Evolutionary conservation across 2,329 filamentous ascomycete species (phyloP).

Genomic region (Hypoxylon sp.): DNA sequence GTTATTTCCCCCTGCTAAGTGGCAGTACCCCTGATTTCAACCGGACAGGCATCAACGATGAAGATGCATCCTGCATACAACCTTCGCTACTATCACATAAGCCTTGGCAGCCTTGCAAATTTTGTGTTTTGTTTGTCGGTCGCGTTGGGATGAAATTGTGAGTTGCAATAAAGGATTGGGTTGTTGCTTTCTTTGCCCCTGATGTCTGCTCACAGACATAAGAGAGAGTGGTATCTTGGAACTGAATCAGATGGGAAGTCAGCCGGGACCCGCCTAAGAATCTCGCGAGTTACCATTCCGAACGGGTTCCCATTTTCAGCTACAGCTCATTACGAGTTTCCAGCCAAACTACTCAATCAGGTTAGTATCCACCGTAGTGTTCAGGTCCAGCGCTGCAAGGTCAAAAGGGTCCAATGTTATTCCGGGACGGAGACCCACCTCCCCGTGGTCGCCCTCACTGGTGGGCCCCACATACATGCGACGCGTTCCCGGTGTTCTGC

Average conservation of each 20-base stretch:
- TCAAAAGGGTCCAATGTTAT: constrained; percentile 27
- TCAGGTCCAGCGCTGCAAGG: constrained; percentile 7
- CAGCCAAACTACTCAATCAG: constrained; percentile 21
- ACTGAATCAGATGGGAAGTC: constrained; percentile 22
- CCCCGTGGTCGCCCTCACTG: neutral
- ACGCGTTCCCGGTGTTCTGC: constrained; percentile 26
- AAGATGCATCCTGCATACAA: constrained; percentile 10
- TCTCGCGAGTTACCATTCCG: constrained; percentile 19
- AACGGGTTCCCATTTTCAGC: constrained; percentile 31
- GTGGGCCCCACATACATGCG: constrained; percentile 31
- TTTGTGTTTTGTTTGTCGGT: constrained; percentile 15
- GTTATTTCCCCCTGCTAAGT: neutral
- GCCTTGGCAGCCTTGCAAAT: constrained; percentile 28
- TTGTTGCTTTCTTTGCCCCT: constrained; percentile 25
- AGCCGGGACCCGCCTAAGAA: constrained; percentile 26
- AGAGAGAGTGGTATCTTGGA: constrained; percentile 25
- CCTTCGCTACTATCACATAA: constrained; percentile 12
- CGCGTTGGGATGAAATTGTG: constrained; percentile 36
- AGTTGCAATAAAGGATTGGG: constrained; percentile 33
- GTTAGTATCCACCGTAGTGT: constrained; percentile 25
- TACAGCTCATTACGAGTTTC: constrained; percentile 32
- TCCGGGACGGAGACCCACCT: constrained; percentile 15
- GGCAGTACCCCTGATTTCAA: constrained; percentile 11
- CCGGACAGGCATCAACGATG: constrained; percentile 3
- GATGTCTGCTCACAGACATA: constrained; percentile 6